These are phyloP conservation scores for Hippophae rhamnoides DNA, from an alignment of 306 rosid species.

Conservation along the genomic window DNA sequence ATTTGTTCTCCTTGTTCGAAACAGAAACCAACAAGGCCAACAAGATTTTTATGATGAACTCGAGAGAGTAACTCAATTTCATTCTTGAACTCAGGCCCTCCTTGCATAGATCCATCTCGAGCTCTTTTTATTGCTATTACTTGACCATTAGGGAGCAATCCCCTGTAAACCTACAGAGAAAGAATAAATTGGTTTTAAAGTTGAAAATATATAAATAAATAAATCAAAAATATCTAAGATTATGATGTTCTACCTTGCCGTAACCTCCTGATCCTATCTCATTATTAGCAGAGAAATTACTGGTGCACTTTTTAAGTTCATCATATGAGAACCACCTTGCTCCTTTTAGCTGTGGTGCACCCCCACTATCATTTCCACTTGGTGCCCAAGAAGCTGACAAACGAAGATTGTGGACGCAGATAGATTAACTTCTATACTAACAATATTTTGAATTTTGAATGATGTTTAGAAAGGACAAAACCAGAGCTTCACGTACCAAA, in stretches of 20 bases:
- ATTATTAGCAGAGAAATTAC: neutral
- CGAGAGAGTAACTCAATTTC: slow-evolving; percentile 8
- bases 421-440: too few relatives aligned
- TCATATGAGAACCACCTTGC: slow-evolving; percentile 94
- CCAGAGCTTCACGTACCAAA: slow-evolving; percentile 40
- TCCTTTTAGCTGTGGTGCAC: slow-evolving; percentile 95
- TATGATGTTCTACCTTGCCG: neutral
- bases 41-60: slow-evolving; percentile 13
- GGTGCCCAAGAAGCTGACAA: slow-evolving; percentile 88
- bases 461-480: slow-evolving; percentile 13
- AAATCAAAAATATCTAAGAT: too few relatives aligned
- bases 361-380: slow-evolving; percentile 80
- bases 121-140: slow-evolving; percentile 14
- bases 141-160: slow-evolving; percentile 5
- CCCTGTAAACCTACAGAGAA: slow-evolving; percentile 1
- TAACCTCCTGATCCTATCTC: slow-evolving; percentile 15
- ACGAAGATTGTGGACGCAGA: slow-evolving; percentile 6
- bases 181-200: too few relatives aligned
- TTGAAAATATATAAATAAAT: too few relatives aligned
- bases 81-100: neutral
- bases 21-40: slow-evolving; percentile 11
- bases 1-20: slow-evolving; percentile 10
- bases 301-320: slow-evolving; percentile 8
- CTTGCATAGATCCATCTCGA: slow-evolving; percentile 9
- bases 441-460: neutral